These are phyloP conservation scores for Hydnomerulius pinastri DNA, from an alignment of 768 basidiomycete species.

Conservation along the genomic window DNA sequence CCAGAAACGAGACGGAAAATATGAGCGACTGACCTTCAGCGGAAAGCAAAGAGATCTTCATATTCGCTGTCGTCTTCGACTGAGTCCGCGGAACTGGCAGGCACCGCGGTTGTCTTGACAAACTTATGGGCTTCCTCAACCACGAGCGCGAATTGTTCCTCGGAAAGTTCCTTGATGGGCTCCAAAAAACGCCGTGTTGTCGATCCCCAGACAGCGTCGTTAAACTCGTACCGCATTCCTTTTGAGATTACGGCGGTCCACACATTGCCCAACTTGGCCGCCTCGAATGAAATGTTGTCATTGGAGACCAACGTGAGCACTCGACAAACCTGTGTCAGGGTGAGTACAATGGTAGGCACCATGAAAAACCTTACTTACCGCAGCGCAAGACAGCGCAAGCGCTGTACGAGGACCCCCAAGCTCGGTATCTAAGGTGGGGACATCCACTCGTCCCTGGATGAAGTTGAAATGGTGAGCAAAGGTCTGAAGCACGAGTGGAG, in stretches of 20 bases:
- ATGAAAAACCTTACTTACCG: slow-evolving; percentile 1
- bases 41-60: background rate
- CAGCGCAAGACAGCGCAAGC: slow-evolving; percentile 8
- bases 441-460: slow-evolving; percentile 3
- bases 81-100: background rate
- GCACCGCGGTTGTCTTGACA: background rate
- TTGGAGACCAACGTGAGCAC: slow-evolving; percentile 6
- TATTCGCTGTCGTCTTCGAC: background rate
- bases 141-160: slow-evolving; percentile 5
- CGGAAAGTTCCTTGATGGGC: slow-evolving; percentile 5
- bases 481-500: slow-evolving; percentile 8
- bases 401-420: slow-evolving; percentile 1
- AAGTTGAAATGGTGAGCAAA: slow-evolving; percentile 13
- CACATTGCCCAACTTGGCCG: background rate
- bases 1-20: background rate
- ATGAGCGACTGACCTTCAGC: background rate
- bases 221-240: slow-evolving; percentile 9
- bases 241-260: slow-evolving; percentile 9
- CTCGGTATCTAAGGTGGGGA: slow-evolving; percentile 2
- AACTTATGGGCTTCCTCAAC: background rate
- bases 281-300: background rate
- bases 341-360: background rate
- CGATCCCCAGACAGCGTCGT: slow-evolving; percentile 10
- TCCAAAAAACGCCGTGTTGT: slow-evolving; percentile 3
- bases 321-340: slow-evolving; percentile 1